A percentile compares a stretch with the other conserved stretches of the same genome.
Conservation (phyloP, 1,284 basidiomycete species). For the Calocybe gambosa region DNA sequence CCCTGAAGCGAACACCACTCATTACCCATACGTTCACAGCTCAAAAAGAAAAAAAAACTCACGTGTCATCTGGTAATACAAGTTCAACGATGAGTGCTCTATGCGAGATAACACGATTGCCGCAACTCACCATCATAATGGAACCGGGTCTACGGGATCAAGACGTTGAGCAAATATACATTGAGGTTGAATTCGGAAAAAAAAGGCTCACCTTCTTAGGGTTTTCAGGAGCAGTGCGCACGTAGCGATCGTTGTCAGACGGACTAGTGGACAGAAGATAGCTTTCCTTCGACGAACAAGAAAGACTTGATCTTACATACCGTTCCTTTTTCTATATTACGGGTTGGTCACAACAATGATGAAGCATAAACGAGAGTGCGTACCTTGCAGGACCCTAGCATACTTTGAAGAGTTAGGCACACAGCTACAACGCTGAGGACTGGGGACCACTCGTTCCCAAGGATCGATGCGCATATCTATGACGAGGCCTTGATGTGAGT, state of each 20-base stretch:
- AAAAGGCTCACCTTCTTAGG: constrained; percentile 76
- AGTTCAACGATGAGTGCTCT: not conserved
- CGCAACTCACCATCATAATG: constrained; percentile 62
- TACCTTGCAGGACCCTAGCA: constrained; percentile 84
- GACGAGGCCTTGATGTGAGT: not conserved
- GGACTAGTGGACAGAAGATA: constrained; percentile 40
- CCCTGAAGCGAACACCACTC: constrained; percentile 1
- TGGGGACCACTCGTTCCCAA: constrained; percentile 83
- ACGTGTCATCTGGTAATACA: constrained; percentile 33
- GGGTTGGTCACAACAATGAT: not conserved
- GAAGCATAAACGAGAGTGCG: not conserved
- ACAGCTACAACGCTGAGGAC: constrained; percentile 73
- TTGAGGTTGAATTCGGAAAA: not conserved
- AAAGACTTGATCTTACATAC: constrained; percentile 29
- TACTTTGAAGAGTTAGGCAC: constrained; percentile 79
- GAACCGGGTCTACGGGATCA: constrained; percentile 51
- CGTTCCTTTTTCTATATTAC: constrained; percentile 65
- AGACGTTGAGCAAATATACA: not conserved
- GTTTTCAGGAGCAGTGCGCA: constrained; percentile 72
- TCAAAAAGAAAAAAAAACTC: constrained; percentile 14
- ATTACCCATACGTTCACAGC: not conserved
- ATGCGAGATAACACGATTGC: not conserved
- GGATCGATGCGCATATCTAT: constrained; percentile 80
- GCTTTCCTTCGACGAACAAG: not conserved
- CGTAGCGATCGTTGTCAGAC: constrained; percentile 74